A percentile compares a stretch with the other conserved stretches of the same genome.
Evolutionary conservation across 805 yeast genomes (phyloP).

Genomic region (Komagataella phaffii): DNA sequence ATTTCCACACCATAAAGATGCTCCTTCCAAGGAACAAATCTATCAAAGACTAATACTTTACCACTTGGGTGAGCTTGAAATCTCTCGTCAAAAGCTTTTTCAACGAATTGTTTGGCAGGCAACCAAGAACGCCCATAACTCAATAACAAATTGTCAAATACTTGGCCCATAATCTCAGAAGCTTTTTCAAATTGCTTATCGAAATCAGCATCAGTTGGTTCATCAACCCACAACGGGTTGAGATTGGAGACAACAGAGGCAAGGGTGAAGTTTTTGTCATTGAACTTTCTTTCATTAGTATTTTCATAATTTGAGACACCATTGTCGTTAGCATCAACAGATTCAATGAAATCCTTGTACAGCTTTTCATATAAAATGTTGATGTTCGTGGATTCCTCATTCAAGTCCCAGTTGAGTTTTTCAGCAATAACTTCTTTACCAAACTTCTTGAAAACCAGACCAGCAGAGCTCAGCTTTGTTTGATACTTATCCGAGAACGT

Average conservation of each 20-base stretch:
- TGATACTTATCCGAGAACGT: conserved; percentile 47
- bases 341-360: conserved; percentile 80
- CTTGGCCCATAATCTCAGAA: conserved; percentile 69
- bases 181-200: conserved; percentile 62
- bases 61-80: conserved; percentile 53
- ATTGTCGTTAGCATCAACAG: conserved; percentile 92
- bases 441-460: conserved; percentile 78
- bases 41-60: conserved; percentile 56
- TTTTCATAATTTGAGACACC: conserved; percentile 66
- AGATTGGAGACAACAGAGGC: conserved; percentile 68
- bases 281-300: conserved; percentile 47
- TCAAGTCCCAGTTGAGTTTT: conserved; percentile 26
- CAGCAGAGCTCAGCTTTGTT: conserved; percentile 89
- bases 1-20: conserved; percentile 69
- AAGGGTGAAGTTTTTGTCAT: conserved; percentile 59
- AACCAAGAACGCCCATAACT: conserved; percentile 79
- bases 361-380: conserved; percentile 60
- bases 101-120: conserved; percentile 75
- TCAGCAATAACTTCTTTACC: conserved; percentile 58
- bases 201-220: conserved; percentile 47
- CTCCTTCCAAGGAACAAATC: conserved; percentile 91
- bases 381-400: conserved; percentile 25
- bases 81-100: conserved; percentile 53
- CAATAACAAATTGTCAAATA: conserved; percentile 53
- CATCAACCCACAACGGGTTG: conserved; percentile 79